These are phyloP conservation scores for Penicillium oxalicum DNA, from an alignment of 2,329 filamentous ascomycete genomes.

Conservation along the genomic window DNA sequence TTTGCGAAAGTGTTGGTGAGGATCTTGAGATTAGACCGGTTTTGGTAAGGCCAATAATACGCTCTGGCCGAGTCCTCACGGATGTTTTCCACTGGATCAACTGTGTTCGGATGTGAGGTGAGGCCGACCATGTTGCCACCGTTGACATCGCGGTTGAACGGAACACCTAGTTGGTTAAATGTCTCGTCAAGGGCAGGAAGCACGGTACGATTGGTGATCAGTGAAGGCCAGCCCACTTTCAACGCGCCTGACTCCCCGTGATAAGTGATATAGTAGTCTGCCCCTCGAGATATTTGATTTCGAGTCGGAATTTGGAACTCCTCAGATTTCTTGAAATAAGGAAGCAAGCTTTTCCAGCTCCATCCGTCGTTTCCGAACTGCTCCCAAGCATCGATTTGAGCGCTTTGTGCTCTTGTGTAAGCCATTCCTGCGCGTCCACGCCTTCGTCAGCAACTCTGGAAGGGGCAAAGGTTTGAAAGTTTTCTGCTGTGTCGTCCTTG, in stretches of 20 bases:
- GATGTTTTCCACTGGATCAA: slow-evolving; percentile 34
- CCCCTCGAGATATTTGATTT: slow-evolving; percentile 21
- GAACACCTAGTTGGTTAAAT: slow-evolving; percentile 32
- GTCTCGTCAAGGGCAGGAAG: slow-evolving; percentile 35
- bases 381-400: slow-evolving; percentile 38
- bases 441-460: too few relatives aligned
- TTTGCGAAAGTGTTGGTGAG: slow-evolving; percentile 41
- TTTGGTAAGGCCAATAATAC: slow-evolving; percentile 43
- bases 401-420: slow-evolving; percentile 33
- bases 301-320: slow-evolving; percentile 22
- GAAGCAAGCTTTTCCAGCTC: slow-evolving; percentile 28
- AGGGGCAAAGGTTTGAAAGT: too few relatives aligned
- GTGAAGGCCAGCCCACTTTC: slow-evolving; percentile 23
- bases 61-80: slow-evolving; percentile 46
- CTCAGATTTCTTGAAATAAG: slow-evolving; percentile 30
- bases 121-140: slow-evolving; percentile 43
- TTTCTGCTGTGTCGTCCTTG: too few relatives aligned
- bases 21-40: slow-evolving; percentile 41
- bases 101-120: slow-evolving; percentile 38
- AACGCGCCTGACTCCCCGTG: slow-evolving; percentile 28
- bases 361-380: slow-evolving; percentile 28
- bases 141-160: slow-evolving; percentile 41
- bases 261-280: slow-evolving; percentile 23
- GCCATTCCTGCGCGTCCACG: slow-evolving; percentile 28
- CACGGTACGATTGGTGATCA: slow-evolving; percentile 20